These are phyloP conservation scores for Cucumis hystrix DNA, from an alignment of 306 rosid genomes.

Conservation along the genomic window DNA sequence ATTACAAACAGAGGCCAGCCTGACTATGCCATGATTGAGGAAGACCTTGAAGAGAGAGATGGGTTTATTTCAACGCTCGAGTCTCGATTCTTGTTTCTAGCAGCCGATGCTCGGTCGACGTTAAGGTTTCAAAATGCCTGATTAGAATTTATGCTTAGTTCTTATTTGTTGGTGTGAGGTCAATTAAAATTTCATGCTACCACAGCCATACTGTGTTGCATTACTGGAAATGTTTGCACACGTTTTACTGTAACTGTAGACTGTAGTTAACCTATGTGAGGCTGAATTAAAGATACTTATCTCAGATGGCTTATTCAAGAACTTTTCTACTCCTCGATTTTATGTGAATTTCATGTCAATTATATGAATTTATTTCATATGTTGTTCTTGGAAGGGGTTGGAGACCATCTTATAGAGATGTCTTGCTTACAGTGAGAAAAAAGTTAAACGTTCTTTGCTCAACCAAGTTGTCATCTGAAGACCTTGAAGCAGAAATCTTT, in stretches of 20 bases:
- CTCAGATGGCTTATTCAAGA: background rate
- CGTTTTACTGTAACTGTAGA: background rate
- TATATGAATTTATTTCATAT: background rate
- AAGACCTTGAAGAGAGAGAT: conserved; percentile 64
- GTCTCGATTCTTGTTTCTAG: conserved; percentile 79
- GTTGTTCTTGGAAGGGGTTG: conserved; percentile 58
- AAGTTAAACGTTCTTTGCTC: conserved; percentile 66
- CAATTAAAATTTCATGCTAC: background rate
- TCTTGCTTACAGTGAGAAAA: conserved; percentile 64
- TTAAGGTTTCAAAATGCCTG: conserved; percentile 33
- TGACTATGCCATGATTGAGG: conserved; percentile 54
- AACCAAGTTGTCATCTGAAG: conserved; percentile 53
- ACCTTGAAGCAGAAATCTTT: conserved; percentile 87
- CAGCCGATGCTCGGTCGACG: conserved; percentile 86
- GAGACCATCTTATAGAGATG: conserved; percentile 90
- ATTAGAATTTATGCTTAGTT: background rate
- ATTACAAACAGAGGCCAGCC: conserved; percentile 31
- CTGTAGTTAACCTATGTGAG: background rate
- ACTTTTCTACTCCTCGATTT: background rate
- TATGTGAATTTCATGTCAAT: background rate
- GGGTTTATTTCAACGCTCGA: conserved; percentile 53
- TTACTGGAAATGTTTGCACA: background rate
- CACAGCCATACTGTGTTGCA: background rate
- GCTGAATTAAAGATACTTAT: background rate
- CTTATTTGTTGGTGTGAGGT: background rate